phyloP scores from a whole-genome alignment of 495 filamentous ascomycete species.

The Penicillium coffeae region DNA sequence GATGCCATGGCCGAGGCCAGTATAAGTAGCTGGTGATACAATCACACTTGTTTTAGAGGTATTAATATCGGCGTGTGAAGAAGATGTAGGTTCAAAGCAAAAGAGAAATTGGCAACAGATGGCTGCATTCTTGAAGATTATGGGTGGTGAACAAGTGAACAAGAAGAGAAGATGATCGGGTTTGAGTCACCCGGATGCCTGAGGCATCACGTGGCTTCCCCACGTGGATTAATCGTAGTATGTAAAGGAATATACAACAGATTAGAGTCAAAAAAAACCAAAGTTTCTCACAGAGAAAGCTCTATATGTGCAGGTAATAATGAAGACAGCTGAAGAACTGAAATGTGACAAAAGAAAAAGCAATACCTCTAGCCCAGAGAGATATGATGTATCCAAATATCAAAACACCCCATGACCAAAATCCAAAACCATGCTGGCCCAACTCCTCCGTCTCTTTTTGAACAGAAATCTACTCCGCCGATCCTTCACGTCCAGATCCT shows the following conservation, averaged over 20 bases:
- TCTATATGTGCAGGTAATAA: slow-evolving; percentile 3
- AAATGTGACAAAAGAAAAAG: neutral
- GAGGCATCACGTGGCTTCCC: slow-evolving; percentile 17
- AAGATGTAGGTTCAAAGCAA: neutral
- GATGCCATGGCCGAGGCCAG: slow-evolving; percentile 65
- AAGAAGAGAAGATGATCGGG: slow-evolving; percentile 1
- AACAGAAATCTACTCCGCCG: slow-evolving; percentile 23
- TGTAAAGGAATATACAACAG: neutral
- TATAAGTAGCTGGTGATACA: neutral
- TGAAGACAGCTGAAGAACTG: neutral
- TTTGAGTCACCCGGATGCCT: slow-evolving; percentile 20
- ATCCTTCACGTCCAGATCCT: slow-evolving; percentile 27
- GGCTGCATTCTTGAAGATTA: slow-evolving; percentile 11
- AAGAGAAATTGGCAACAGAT: slow-evolving; percentile 4
- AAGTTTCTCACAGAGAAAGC: slow-evolving; percentile 6
- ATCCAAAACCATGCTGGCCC: neutral
- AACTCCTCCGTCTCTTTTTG: neutral
- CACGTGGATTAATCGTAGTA: neutral
- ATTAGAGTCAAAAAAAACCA: too few species aligned
- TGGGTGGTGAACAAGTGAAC: neutral
- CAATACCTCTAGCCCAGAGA: neutral
- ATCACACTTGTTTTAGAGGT: slow-evolving; percentile 10
- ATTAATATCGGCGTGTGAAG: slow-evolving; percentile 10
- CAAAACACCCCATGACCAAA: slow-evolving; percentile 1
- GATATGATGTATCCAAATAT: neutral